Evolutionary conservation across 805 yeast species (phyloP).

Genomic region (Zygosaccharomyces pseudorouxii): DNA sequence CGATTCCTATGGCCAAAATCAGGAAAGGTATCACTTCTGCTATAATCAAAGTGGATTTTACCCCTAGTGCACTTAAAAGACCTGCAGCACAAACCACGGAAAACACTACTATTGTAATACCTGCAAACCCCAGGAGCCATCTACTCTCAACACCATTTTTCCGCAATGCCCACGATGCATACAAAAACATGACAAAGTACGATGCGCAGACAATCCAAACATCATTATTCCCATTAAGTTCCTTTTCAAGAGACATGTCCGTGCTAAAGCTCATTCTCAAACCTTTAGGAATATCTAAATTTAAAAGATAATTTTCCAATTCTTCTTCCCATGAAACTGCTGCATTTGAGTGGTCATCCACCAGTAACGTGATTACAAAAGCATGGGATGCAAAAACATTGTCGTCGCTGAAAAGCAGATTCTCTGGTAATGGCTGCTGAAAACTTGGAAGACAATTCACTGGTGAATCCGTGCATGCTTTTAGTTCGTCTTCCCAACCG

Average conservation of each 20-base stretch:
- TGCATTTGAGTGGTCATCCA: conserved; percentile 48
- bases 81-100: conserved; percentile 86
- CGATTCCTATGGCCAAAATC: conserved; percentile 93
- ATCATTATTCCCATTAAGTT: conserved; percentile 78
- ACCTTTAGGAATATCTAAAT: conserved; percentile 52
- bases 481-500: conserved; percentile 52
- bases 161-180: conserved; percentile 72
- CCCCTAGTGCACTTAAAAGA: conserved; percentile 64
- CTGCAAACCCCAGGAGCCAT: conserved; percentile 74
- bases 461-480: conserved; percentile 68
- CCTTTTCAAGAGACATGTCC: conserved; percentile 79
- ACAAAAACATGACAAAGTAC: conserved; percentile 79
- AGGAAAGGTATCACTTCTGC: conserved; percentile 96
- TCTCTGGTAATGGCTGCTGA: conserved; percentile 80
- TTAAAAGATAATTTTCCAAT: conserved; percentile 52
- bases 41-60: conserved; percentile 83
- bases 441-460: conserved; percentile 86
- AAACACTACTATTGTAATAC: conserved; percentile 72
- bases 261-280: conserved; percentile 70
- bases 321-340: conserved; percentile 62
- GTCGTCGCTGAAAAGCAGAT: conserved; percentile 61
- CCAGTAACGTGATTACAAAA: conserved; percentile 66
- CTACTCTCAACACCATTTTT: conserved; percentile 44
- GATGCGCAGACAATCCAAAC: conserved; percentile 64
- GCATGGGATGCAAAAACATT: conserved; percentile 62